A percentile compares a stretch with the other conserved stretches of the same genome.
Conservation (phyloP, 2,329 filamentous ascomycete genomes). For the Diaporthe ilicicola region DNA sequence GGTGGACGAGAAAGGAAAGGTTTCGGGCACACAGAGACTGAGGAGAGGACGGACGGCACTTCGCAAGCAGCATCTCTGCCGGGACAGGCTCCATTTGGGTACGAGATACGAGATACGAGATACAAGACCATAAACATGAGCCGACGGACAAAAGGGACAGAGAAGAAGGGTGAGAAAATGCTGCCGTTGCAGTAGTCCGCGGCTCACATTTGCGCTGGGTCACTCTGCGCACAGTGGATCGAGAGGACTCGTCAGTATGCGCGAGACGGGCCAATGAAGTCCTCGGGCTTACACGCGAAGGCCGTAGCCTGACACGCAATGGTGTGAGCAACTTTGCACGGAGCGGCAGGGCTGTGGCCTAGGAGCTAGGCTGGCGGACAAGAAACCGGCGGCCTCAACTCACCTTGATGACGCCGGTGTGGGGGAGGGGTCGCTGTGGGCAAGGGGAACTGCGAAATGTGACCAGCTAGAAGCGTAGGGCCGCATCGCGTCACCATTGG, state of each 20-base stretch:
- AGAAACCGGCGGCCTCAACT: constrained; percentile 31
- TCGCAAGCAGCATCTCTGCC: constrained; percentile 6
- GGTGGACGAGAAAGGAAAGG: not conserved
- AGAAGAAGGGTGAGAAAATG: not conserved
- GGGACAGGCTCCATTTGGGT: not conserved
- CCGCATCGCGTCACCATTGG: constrained; percentile 44
- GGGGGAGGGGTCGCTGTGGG: constrained; percentile 14
- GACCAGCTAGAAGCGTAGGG: constrained; percentile 32
- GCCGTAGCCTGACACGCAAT: constrained; percentile 23
- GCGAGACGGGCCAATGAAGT: constrained; percentile 21
- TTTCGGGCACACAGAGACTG: constrained; percentile 14
- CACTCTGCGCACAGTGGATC: constrained; percentile 21
- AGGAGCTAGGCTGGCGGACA: constrained; percentile 25
- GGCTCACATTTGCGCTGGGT: constrained; percentile 19
- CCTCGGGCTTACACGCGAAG: constrained; percentile 15
- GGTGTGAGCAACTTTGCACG: constrained; percentile 4
- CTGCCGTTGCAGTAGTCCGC: constrained; percentile 2
- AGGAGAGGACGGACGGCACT: not conserved
- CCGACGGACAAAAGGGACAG: not conserved
- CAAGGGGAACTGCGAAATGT: constrained; percentile 22
- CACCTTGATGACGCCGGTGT: not conserved
- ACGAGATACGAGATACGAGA: not conserved
- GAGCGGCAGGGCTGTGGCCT: constrained; percentile 26
- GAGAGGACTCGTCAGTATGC: constrained; percentile 22
- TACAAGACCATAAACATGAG: not conserved